These are phyloP conservation scores for Leccinum uliginosum DNA, from an alignment of 768 basidiomycete species.

Conservation along the genomic window DNA sequence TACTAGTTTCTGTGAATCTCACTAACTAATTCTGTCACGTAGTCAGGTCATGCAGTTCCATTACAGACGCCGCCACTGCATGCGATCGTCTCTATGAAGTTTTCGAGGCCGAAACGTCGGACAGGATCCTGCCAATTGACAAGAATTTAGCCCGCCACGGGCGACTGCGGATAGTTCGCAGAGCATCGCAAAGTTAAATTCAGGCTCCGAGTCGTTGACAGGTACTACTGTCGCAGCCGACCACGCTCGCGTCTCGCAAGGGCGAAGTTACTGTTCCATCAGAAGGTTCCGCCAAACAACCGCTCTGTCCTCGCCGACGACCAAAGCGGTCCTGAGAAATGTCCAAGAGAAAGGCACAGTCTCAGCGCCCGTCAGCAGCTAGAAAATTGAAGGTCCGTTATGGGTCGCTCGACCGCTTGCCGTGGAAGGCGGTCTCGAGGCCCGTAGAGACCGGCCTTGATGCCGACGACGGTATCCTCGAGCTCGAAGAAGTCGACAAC, in stretches of 20 bases:
- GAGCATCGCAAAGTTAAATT: no score
- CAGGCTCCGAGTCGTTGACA: no score
- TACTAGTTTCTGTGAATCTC: neutral
- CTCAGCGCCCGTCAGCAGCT: slow-evolving; percentile 24
- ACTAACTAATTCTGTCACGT: neutral
- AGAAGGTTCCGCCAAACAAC: slow-evolving; percentile 31
- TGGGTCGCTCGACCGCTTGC: slow-evolving; percentile 51
- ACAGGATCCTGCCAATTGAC: slow-evolving; percentile 57
- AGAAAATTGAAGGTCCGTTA: slow-evolving; percentile 54
- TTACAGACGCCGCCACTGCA: slow-evolving; percentile 80
- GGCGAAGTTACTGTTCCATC: no score
- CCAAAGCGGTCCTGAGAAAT: slow-evolving; percentile 1
- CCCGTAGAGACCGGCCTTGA: slow-evolving; percentile 57
- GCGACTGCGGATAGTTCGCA: no score
- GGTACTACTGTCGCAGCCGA: no score
- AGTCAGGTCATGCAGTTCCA: slow-evolving; percentile 64
- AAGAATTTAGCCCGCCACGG: slow-evolving; percentile 42
- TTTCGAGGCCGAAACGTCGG: slow-evolving; percentile 78
- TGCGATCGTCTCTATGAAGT: slow-evolving; percentile 70
- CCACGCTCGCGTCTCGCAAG: no score
- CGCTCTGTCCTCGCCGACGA: neutral
- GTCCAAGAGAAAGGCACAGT: slow-evolving; percentile 22
- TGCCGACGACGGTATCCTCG: slow-evolving; percentile 82
- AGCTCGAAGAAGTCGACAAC: slow-evolving; percentile 88
- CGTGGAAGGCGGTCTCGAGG: slow-evolving; percentile 68